phyloP scores from a whole-genome alignment of 2,329 filamentous ascomycete species.

The Fusarium devonianum region DNA sequence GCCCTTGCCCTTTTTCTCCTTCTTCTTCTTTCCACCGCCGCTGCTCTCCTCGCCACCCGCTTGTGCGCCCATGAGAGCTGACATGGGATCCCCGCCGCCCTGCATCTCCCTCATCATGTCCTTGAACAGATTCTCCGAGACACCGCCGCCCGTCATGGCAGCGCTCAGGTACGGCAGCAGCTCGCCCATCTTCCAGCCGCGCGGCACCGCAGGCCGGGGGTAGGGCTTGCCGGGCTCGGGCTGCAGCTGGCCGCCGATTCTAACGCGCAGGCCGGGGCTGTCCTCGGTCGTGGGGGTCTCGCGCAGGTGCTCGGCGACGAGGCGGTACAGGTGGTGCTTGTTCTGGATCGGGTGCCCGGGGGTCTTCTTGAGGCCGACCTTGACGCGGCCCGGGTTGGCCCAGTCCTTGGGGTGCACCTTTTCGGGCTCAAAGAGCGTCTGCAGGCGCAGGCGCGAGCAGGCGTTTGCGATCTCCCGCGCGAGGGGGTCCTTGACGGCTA shows the following conservation, averaged over 20 bases:
- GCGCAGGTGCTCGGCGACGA: conserved; percentile 79
- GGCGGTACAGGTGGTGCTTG: conserved; percentile 87
- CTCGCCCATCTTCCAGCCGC: conserved; percentile 88
- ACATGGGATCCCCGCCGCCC: conserved; percentile 55
- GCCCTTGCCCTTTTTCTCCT: conserved; percentile 59
- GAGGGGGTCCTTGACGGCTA: conserved; percentile 84
- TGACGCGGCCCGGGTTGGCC: conserved; percentile 92
- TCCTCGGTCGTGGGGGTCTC: conserved; percentile 79
- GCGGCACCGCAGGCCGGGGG: conserved; percentile 76
- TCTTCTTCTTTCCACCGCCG: conserved; percentile 51
- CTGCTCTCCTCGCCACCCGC: conserved; percentile 42
- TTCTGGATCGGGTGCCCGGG: conserved; percentile 60
- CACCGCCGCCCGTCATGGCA: conserved; percentile 89
- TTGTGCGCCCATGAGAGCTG: conserved; percentile 51
- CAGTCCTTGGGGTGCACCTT: conserved; percentile 97
- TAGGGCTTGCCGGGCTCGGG: conserved; percentile 71
- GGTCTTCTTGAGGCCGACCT: conserved; percentile 67
- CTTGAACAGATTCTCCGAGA: conserved; percentile 92
- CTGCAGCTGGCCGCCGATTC: conserved; percentile 74
- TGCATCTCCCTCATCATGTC: conserved; percentile 97
- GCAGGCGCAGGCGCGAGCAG: conserved; percentile 74
- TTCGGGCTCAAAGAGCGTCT: conserved; percentile 84
- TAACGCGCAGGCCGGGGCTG: conserved; percentile 71
- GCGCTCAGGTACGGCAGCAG: conserved; percentile 88
- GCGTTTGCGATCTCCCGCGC: conserved; percentile 89